phyloP scores from a whole-genome alignment of 768 basidiomycete species.

The Pleurotus tuber-regium region DNA sequence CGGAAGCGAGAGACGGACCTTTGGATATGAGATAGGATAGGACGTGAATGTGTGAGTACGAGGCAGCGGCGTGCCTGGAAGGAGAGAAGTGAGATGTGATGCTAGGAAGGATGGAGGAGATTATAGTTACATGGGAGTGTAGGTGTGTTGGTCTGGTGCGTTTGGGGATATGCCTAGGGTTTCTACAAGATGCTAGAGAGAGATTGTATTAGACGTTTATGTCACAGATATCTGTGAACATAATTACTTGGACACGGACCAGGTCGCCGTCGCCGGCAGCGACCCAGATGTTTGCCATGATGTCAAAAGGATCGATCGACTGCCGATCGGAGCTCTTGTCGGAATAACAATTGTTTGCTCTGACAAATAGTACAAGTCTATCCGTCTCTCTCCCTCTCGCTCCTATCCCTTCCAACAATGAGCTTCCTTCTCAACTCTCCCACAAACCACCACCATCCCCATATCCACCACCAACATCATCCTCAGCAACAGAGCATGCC shows the following conservation, averaged over 20 bases:
- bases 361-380: background rate
- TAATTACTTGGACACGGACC: conserved; percentile 62
- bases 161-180: conserved; percentile 70
- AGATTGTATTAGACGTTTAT: background rate
- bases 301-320: conserved; percentile 5
- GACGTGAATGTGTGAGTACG: conserved; percentile 78
- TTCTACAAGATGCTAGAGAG: conserved; percentile 34
- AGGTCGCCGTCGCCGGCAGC: conserved; percentile 91
- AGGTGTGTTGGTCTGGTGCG: conserved; percentile 65
- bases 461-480: background rate
- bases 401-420: conserved; percentile 17
- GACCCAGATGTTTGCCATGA: conserved; percentile 65
- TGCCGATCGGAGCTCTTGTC: conserved; percentile 12
- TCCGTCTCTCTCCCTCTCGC: conserved; percentile 4
- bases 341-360: conserved; percentile 6
- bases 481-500: conserved; percentile 12
- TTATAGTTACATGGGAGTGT: conserved; percentile 71
- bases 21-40: conserved; percentile 75
- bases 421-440: conserved; percentile 19
- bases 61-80: conserved; percentile 87
- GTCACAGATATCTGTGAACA: background rate
- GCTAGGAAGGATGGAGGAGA: conserved; percentile 13
- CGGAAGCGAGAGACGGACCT: conserved; percentile 38
- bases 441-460: conserved; percentile 11
- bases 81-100: conserved; percentile 14